Conservation (phyloP, 78 protist species). For the Andalucia godoyi region DNA sequence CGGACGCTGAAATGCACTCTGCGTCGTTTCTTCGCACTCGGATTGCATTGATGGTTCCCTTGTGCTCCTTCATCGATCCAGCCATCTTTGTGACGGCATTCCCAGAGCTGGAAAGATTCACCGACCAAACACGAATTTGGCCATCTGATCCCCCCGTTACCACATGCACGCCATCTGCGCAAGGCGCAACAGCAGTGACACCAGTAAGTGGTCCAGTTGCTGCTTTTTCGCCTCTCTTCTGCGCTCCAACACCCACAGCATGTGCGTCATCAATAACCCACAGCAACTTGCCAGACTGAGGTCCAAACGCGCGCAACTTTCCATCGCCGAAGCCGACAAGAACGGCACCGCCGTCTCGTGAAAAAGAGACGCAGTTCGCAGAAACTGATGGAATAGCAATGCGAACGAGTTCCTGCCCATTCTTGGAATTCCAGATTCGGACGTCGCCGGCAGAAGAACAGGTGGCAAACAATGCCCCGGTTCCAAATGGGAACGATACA, state of each 20-base stretch:
- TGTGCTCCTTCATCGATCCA: slow-evolving; percentile 52
- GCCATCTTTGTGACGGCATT: slow-evolving; percentile 13
- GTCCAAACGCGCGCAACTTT: slow-evolving; percentile 55
- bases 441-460: slow-evolving; percentile 22
- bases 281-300: slow-evolving; percentile 46
- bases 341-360: slow-evolving; percentile 30
- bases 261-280: background rate
- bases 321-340: slow-evolving; percentile 52
- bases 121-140: slow-evolving; percentile 41
- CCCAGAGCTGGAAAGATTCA: background rate
- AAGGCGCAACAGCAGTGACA: slow-evolving; percentile 28
- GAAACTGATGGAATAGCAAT: slow-evolving; percentile 28
- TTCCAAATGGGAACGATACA: slow-evolving; percentile 38
- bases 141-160: slow-evolving; percentile 50
- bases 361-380: slow-evolving; percentile 23
- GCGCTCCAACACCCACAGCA: background rate
- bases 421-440: slow-evolving; percentile 41
- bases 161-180: slow-evolving; percentile 7
- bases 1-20: slow-evolving; percentile 34
- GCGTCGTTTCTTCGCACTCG: slow-evolving; percentile 6
- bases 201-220: background rate
- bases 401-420: slow-evolving; percentile 41
- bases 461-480: slow-evolving; percentile 47
- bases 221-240: background rate
- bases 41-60: slow-evolving; percentile 26